A percentile compares a stretch with the other conserved stretches of the same genome.
Conservation (phyloP, 768 basidiomycete species). For the Sporobolomyces phaffii region DNA sequence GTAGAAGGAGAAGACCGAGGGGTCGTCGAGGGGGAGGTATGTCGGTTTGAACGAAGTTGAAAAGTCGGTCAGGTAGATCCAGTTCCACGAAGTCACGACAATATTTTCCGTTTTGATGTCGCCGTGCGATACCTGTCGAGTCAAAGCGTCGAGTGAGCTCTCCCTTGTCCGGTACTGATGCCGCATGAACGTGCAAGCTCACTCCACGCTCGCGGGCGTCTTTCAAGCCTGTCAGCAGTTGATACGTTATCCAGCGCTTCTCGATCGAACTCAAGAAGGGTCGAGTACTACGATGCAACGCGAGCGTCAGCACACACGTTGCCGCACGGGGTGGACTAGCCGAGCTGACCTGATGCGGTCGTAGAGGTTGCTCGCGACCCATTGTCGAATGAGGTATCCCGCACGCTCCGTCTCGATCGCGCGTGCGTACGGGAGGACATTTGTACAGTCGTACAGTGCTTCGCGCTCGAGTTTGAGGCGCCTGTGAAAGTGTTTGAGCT, state of each 20-base stretch:
- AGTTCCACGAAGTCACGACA: slow-evolving; percentile 91
- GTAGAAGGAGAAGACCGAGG: slow-evolving; percentile 94
- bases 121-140: slow-evolving; percentile 72
- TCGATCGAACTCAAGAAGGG: slow-evolving; percentile 86
- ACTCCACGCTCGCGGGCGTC: slow-evolving; percentile 69
- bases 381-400: slow-evolving; percentile 89
- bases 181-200: slow-evolving; percentile 24
- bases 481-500: slow-evolving; percentile 65
- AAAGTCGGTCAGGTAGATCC: slow-evolving; percentile 92
- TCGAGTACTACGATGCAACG: slow-evolving; percentile 63
- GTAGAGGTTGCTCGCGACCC: slow-evolving; percentile 88
- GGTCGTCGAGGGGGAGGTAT: slow-evolving; percentile 89
- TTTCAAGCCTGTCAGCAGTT: slow-evolving; percentile 74
- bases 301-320: not conserved
- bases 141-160: not conserved
- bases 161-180: too few species aligned
- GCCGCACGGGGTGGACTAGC: too few species aligned
- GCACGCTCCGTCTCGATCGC: slow-evolving; percentile 94
- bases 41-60: slow-evolving; percentile 86
- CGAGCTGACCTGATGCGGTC: slow-evolving; percentile 79
- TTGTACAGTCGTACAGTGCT: slow-evolving; percentile 71
- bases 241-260: slow-evolving; percentile 97
- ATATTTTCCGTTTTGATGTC: slow-evolving; percentile 98
- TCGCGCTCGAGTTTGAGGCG: slow-evolving; percentile 81
- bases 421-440: slow-evolving; percentile 79